Evolutionary conservation across 495 filamentous ascomycete genomes (phyloP), one percentile per base, ranked within the genome.

Genomic region (Tuber brumale): DNA sequence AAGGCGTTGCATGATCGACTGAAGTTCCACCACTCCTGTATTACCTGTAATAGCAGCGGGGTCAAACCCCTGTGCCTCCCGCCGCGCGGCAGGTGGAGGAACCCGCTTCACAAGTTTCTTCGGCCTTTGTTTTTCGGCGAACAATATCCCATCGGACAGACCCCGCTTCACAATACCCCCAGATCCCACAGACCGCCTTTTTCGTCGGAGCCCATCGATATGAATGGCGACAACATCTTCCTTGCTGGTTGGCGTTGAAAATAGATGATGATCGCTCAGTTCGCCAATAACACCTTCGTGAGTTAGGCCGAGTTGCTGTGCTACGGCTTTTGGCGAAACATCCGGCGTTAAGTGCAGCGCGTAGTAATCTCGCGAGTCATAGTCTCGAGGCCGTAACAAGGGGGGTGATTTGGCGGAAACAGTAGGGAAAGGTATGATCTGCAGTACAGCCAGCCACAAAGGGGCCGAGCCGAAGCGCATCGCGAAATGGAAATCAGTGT

Each of bases 281-380:
- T 94, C 89, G 43, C 94, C 94, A 45, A 98, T 86, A 35, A 87
- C 87, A 37, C 95, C 95, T 83, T 97, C 95, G 83, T 97, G 91
- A 61, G 89, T 87, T 44, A 97, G 87, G 39, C 92, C 93, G 43
- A 99, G 85, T 27, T 88, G 86, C 27, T 86, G 84, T 21, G 95
- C 93, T 73, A 98, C 86, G n/a, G 91, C 85, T 44, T 87, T 84
- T 39, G 96, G 95, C 5, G 89, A 86, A 37, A 86, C 86, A 66
- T 87, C 85, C 21, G 88, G 85, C 69, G 89, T 89, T 76, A 97
- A 89, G 76, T 96, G 92, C 71, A 97, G 86, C 71, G 94, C 94
- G 83, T 97, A 97, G 85, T 94, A 97, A 82, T 97, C 93, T 85
- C 84, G 85, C 82, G 82, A 74, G 48, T 80, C 85, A 85, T 83